phyloP scores from a whole-genome alignment of 108 stramenopile species.

The Tribonema minus region DNA sequence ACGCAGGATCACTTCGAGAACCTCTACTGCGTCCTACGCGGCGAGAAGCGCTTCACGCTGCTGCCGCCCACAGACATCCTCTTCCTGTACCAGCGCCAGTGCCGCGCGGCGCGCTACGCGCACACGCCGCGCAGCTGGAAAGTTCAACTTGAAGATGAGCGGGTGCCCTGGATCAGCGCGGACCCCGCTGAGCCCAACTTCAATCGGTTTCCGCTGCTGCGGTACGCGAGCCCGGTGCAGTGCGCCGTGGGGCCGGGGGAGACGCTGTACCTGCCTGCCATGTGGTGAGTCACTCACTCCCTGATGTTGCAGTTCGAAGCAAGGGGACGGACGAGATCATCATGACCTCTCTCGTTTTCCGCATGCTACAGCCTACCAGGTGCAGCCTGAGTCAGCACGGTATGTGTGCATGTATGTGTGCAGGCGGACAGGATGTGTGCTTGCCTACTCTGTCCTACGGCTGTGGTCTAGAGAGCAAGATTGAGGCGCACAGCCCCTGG shows the following conservation, averaged over 20 bases:
- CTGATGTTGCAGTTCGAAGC: too few species aligned
- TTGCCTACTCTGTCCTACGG: too few species aligned
- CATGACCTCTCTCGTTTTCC: too few species aligned
- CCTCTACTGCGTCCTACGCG: conserved; percentile 78
- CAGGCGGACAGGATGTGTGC: too few species aligned
- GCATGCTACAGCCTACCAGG: too few species aligned
- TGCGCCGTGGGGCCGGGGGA: conserved; percentile 33
- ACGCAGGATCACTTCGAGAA: too few species aligned
- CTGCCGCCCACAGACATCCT: conserved; percentile 77
- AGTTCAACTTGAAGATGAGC: conserved; percentile 20
- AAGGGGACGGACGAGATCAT: too few species aligned
- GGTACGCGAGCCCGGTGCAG: conserved; percentile 13
- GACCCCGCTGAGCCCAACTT: conserved; percentile 25
- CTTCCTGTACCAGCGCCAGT: conserved; percentile 62
- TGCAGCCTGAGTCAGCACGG: too few species aligned
- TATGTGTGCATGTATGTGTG: too few species aligned
- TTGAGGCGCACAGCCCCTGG: too few species aligned
- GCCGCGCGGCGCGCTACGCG: conserved; percentile 12
- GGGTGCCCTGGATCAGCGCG: conserved; percentile 40
- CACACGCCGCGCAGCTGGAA: background rate
- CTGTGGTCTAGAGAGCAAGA: too few species aligned
- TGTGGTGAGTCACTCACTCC: too few species aligned
- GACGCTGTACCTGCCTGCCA: conserved; percentile 78
- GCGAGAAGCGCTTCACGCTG: conserved; percentile 83
- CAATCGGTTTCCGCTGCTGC: conserved; percentile 18